Conservation (phyloP, 78 protist genomes). For the Mastigamoeba balamuthi region DNA sequence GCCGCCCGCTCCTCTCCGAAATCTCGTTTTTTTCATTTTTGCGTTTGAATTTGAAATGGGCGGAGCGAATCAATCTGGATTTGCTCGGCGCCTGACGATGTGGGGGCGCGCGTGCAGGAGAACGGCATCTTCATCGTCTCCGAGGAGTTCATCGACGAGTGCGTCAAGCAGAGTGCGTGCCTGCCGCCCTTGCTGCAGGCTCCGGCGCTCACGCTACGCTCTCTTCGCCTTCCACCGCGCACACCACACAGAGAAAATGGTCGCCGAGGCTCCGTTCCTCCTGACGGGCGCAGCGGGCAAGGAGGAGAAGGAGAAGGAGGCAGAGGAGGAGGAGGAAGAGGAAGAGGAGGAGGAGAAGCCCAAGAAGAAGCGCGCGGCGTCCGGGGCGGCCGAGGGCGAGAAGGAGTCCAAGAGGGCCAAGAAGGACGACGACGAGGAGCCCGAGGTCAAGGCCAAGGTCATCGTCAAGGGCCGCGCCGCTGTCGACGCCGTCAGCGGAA, state of each 20-base stretch:
- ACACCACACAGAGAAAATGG: neutral
- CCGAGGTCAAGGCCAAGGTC: too few relatives aligned
- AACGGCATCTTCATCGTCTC: conserved; percentile 14
- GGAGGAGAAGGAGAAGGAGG: neutral
- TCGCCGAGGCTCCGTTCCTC: conserved; percentile 15
- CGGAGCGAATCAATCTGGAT: too few relatives aligned
- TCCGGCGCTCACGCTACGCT: neutral
- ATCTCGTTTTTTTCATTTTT: neutral
- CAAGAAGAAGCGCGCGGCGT: neutral
- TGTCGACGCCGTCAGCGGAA: conserved; percentile 20
- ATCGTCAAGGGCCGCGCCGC: conserved; percentile 45
- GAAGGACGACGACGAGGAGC: too few relatives aligned
- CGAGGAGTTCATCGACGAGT: conserved; percentile 24
- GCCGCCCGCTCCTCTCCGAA: too few relatives aligned
- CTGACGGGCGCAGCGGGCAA: conserved; percentile 11
- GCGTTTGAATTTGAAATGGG: neutral
- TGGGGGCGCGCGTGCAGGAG: neutral
- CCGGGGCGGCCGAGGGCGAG: too few relatives aligned
- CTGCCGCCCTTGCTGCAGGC: neutral
- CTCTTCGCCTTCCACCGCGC: neutral
- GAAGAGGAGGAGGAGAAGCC: conserved; percentile 10
- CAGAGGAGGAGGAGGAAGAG: conserved; percentile 2
- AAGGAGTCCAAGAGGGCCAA: too few relatives aligned
- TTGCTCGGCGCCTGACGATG: too few relatives aligned
- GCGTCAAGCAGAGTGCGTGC: conserved; percentile 6